Base-by-base conservation (phyloP, 2,329 filamentous ascomycete genomes). In the Talaromyces amestolkiae region DNA sequence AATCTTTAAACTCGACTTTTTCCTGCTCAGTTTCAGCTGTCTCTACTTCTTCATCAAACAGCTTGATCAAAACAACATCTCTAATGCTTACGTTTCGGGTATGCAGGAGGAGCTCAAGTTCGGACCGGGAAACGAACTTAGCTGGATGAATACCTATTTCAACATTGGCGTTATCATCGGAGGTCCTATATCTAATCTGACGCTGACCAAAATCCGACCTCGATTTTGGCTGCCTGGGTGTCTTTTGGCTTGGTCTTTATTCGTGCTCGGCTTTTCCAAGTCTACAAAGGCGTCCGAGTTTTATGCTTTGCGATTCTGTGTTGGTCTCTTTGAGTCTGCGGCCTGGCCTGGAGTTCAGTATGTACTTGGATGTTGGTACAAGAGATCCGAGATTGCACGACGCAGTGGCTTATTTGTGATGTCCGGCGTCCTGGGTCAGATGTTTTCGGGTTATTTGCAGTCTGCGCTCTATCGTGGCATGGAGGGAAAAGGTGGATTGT, bases 71-170 rank as follows among this genome's bases (percentile, higher is more conserved):
- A 79, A 76, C 65, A 81, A 81, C 65, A 72, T 82, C 47, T 77
- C 77, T 63, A 72, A 72, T 61, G 70, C 70, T 15, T 72, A 68
- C 60, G 70, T 71, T 9, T 71, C 69, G 15, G 70, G 70, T 1
- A 71, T 72, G 81, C 79, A 84, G 69, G 80, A 84, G 67, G 83
- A 85, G 58, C 74, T 85, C 0, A 67, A 74, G 0, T 74, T 86
- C 41, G 37, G 54, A 15, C 45, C 45, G 11, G 63, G 63, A 24
- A 64, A 64, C 22, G 63, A 64, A 35, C 24, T 64, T 5, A 64
- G 58, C 53, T 64, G 63, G 63, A 60, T 64, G 22, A 64, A 56
- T 19, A 64, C 54, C n/a, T 64, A 64, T 60, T 64, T 64, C 22
- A 64, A 64, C 13, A 60, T 64, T 5, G 63, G 54, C 3, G 58